Evolutionary conservation across 441 rosid genomes (phyloP), one percentile per base, ranked within the genome.

Genomic region (Oxalis stricta): DNA sequence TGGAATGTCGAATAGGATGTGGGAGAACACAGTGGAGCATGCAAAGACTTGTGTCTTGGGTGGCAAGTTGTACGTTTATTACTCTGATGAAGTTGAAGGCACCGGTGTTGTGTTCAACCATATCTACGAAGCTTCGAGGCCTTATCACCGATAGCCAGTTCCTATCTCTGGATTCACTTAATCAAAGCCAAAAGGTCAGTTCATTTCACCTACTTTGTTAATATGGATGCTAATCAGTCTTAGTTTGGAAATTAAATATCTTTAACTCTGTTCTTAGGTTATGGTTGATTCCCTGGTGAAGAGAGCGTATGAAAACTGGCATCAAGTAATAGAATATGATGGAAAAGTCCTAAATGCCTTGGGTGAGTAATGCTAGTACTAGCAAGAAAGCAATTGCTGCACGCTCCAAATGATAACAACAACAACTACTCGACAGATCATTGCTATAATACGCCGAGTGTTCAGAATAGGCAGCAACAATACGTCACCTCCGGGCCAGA

Each of bases 1-100:
- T 48, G 99, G 99, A 37, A 84, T 92, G 96, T 84, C 99, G 5
- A 92, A 82, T 59, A 76, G 81, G 63, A 92, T 92, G 99, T 92
- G 99, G 99, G 96, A 92, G 41, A 82, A 77, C 38, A 79, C 91
- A 7, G 70, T 84, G 58, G 96, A 92, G 61, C 96, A 92, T 46
- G 96, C 99, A 2, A 92, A 92, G 79, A 92, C 96, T 1, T 92
- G 99, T 19, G 84, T 75, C 18, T 59, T 86, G 45, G 75, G 95
- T 37, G 94, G 78, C 21, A 92, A 77, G 75, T 77, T 86, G 37
- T 86, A 86, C 23, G 72, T 92, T 41, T 92, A 73, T 65, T 71
- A 77, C 50, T 50, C 95, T 7, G 86, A 84, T 50, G 79, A 69
- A 59, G 53, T 60, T 41, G 68, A 61, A 13, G 33, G 52, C 50